Evolutionary conservation across 2,329 filamentous ascomycete genomes (phyloP), one percentile per base, ranked within the genome.

Genomic region (Coleophoma crateriformis): DNA sequence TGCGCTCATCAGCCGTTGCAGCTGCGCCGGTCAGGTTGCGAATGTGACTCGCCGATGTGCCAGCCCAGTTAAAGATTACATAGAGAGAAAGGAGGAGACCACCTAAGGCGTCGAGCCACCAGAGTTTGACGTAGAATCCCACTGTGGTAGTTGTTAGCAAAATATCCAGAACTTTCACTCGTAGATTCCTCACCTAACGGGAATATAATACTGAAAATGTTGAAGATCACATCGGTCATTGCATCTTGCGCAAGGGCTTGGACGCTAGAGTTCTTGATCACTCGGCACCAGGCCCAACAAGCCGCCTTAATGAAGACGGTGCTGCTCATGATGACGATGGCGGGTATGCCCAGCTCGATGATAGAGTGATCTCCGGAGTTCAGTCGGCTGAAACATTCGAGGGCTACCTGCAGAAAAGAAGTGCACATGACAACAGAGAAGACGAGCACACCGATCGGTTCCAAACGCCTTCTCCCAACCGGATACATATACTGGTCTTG

Each of bases 61-160:
- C 72, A 1, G 77, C 77, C 84, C 83, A 87, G 66, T 87, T 84
- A 64, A 78, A 81, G 57, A 87, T 85, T 63, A 87, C 84, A 68
- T 77, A 85, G 4, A 85, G 64, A 0, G 82, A 85, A 0, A 87
- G 70, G 0, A 85, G 58, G 0, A 77, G 75, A 3, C 83, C 84
- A 48, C 83, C 84, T 0, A 77, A 69, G 6, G 73, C 70, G 61
- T 87, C 84, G 13, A 87, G 71, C 83, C 83, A 87, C 83, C 84
- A 87, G 13, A 84, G 59, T 20, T 78, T 62, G 4, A 76, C 70
- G 45, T 77, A 71, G 56, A 77, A 71, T 7, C 84, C 84, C 45
- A 86, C 74, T 66, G 33, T 12, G 27, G 33, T 27, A 10, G 27
- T 27, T 27, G 27, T 27, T 27, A 27, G 27, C 27, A 27, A 27